Evolutionary conservation across 1,139 yeast species (phyloP), one percentile per base, ranked within the genome.

Genomic region (Dujonia santamariae): DNA sequence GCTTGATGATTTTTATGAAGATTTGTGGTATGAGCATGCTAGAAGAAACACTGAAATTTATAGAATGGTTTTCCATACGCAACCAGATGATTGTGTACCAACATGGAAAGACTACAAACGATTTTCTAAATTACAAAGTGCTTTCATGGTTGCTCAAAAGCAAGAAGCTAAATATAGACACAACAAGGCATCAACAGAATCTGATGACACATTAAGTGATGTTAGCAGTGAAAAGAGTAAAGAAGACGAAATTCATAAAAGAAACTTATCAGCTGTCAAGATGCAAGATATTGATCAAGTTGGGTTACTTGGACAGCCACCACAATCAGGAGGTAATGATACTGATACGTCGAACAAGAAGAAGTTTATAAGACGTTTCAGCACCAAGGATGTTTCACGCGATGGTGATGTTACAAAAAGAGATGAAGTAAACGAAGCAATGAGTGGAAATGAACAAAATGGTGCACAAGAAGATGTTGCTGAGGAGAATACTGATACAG

Each of bases 41-140:
- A 67, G 84, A 39, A 72, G 90, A 47, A 94, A 94, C 52, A 88
- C 97, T 0, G 72, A 77, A 40, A 64, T 92, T 6, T 94, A 75
- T 61, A 71, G 97, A 41, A 70, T 83, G 58, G 87, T 92, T 3
- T 94, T 94, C 71, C 92, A 90, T 45, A 80, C 88, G 44, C 97
- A 92, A 54, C 99, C 99, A 0, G 98, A 94, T 56, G 87, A 92
- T 53, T 69, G 75, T 12, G 97, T 92, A 11, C 69, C 72, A 16
- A 75, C 92, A 0, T 94, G 99, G 99, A 75, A 76, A 39, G 96
- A 87, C 33, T 94, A 88, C 56, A 88, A 86, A 53, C 79, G 73
- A 25, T 85, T 70, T 54, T 72, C 76, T 32, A 75, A 72, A 37
- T 56, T 83, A 47, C 68, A 66, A 35, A 61, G 68, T 22, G 85